Conservation (phyloP, 2,329 filamentous ascomycete genomes). For the Aspergillus fischeri region DNA sequence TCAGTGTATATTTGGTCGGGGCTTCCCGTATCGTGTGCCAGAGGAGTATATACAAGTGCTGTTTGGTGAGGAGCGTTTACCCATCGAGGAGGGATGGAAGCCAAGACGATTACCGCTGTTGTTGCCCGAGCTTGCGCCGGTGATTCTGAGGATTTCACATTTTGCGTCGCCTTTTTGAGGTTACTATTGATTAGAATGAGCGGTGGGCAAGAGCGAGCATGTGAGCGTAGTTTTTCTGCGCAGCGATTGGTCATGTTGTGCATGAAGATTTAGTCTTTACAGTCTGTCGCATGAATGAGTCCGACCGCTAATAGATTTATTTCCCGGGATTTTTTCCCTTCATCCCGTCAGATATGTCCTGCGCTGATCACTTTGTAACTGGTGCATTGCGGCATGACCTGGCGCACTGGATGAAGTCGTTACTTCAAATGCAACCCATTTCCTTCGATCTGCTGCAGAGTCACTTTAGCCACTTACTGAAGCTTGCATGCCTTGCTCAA, state of each 20-base stretch:
- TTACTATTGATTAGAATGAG: not conserved
- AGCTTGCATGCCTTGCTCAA: not conserved
- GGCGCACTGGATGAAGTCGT: no score
- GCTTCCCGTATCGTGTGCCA: slow-evolving; percentile 6
- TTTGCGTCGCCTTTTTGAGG: slow-evolving; percentile 13
- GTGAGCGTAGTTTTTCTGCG: not conserved
- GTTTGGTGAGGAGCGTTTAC: slow-evolving; percentile 15
- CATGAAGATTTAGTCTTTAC: no score
- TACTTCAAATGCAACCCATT: no score
- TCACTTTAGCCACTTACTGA: no score
- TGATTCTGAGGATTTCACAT: slow-evolving; percentile 6
- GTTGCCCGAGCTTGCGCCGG: slow-evolving; percentile 5
- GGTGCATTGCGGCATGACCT: not conserved
- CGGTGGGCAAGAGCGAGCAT: not conserved
- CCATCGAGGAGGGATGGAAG: slow-evolving; percentile 14
- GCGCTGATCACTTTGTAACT: no score
- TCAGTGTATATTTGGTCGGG: slow-evolving; percentile 10
- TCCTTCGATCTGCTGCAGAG: no score
- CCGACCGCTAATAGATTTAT: not conserved
- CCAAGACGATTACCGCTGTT: slow-evolving; percentile 7
- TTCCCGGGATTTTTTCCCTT: not conserved
- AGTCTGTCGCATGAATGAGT: no score
- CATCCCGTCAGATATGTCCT: not conserved
- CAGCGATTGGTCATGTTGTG: not conserved
- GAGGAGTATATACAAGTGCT: slow-evolving; percentile 10